Conservation (phyloP, 805 yeast species). For the Saccharomycopsis javanensis region DNA sequence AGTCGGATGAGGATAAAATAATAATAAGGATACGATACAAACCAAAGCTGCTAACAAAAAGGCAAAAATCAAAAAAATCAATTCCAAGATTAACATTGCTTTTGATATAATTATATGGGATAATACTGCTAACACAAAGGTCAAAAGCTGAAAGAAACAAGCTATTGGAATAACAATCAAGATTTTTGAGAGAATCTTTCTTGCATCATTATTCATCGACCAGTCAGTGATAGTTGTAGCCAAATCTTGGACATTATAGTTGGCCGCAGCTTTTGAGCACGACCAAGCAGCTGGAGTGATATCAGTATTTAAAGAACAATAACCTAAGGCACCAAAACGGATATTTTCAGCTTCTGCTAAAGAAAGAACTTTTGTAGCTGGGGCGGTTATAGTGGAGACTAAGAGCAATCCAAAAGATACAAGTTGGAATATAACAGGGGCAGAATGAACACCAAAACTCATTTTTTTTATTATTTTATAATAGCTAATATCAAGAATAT, state of each 20-base stretch:
- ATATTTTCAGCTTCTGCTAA: slow-evolving; percentile 38
- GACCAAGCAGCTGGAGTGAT: slow-evolving; percentile 18
- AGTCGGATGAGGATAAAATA: slow-evolving; percentile 52
- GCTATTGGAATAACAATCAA: slow-evolving; percentile 59
- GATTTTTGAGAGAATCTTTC: slow-evolving; percentile 44
- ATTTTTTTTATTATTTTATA: neutral
- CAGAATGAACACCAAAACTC: slow-evolving; percentile 32
- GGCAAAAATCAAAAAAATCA: slow-evolving; percentile 38
- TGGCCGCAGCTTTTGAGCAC: slow-evolving; percentile 39
- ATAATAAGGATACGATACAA: slow-evolving; percentile 44
- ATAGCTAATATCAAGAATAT: neutral
- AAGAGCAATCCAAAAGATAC: slow-evolving; percentile 54
- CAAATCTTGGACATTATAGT: slow-evolving; percentile 32
- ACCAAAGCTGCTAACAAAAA: slow-evolving; percentile 46
- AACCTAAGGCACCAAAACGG: slow-evolving; percentile 60
- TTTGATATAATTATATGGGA: slow-evolving; percentile 25
- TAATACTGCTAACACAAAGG: slow-evolving; percentile 30
- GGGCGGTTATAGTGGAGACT: slow-evolving; percentile 52
- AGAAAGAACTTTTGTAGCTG: slow-evolving; percentile 40
- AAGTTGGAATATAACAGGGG: slow-evolving; percentile 37
- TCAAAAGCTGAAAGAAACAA: slow-evolving; percentile 47
- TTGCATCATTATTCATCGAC: slow-evolving; percentile 35
- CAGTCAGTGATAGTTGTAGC: slow-evolving; percentile 32
- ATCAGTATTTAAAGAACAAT: slow-evolving; percentile 30
- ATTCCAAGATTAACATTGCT: slow-evolving; percentile 32